Evolutionary conservation across 768 basidiomycete genomes (phyloP).

Genomic region (Termitomyces heimii): DNA sequence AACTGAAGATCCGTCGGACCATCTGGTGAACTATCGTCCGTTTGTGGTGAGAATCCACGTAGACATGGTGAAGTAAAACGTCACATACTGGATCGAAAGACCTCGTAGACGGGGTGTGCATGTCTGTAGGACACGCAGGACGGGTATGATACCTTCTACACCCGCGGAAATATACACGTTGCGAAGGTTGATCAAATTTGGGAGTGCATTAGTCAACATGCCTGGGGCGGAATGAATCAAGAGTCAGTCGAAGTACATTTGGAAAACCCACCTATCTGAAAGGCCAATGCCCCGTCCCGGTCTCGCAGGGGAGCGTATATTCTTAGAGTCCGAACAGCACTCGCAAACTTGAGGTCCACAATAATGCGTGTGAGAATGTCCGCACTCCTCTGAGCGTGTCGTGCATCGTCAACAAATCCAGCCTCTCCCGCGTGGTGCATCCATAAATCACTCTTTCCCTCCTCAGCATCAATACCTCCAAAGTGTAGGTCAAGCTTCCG

Average conservation of each 20-base stretch:
- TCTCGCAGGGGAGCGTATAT: constrained; percentile 50
- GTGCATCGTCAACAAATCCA: constrained; percentile 27
- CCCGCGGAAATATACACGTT: constrained; percentile 58
- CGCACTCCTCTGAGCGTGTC: constrained; percentile 60
- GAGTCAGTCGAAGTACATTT: background rate
- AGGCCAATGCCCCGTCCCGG: constrained; percentile 46
- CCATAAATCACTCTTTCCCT: constrained; percentile 13
- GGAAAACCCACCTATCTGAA: constrained; percentile 49
- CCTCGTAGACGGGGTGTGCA: constrained; percentile 47
- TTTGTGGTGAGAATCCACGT: background rate
- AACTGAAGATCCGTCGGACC: constrained; percentile 40
- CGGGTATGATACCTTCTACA: constrained; percentile 43
- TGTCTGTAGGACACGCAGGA: constrained; percentile 47
- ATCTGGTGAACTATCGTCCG: constrained; percentile 32
- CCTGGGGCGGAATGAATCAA: constrained; percentile 26
- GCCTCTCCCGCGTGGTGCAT: constrained; percentile 11
- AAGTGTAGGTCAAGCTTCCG: constrained; percentile 61
- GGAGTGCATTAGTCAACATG: constrained; percentile 65
- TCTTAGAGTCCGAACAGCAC: constrained; percentile 48
- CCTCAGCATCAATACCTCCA: constrained; percentile 23
- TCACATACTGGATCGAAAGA: constrained; percentile 49
- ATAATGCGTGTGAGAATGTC: constrained; percentile 68
- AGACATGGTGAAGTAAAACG: background rate
- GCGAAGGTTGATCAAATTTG: constrained; percentile 52
- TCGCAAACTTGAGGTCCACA: constrained; percentile 52